Percentiles rank a stretch among this genome's conserved stretches.
These are phyloP conservation scores for Mucuna pruriens DNA, from an alignment of 306 rosid genomes.

Conservation along the genomic window DNA sequence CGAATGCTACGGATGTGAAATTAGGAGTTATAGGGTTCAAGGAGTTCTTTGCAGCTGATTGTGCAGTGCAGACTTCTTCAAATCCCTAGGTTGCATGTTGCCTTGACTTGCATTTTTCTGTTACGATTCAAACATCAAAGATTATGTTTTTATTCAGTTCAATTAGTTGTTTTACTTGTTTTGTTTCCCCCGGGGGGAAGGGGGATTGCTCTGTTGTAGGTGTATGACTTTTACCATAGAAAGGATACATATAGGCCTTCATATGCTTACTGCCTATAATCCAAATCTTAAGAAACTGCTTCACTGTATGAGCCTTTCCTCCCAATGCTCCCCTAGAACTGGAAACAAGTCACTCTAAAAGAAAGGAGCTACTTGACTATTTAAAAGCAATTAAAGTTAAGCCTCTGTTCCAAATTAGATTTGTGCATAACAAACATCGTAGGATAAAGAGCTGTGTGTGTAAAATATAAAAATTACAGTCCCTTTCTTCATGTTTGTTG, in stretches of 20 bases:
- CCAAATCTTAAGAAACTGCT: conserved; percentile 10
- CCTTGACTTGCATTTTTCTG: conserved; percentile 16
- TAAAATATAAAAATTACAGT: not conserved
- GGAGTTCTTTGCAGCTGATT: conserved; percentile 18
- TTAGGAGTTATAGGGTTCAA: conserved; percentile 19
- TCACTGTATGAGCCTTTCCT: not conserved
- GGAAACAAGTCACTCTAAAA: conserved; percentile 2
- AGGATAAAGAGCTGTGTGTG: not conserved
- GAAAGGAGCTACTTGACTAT: conserved; percentile 22
- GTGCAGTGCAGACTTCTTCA: not conserved
- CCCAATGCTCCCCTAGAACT: not conserved
- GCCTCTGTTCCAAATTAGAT: conserved; percentile 23
- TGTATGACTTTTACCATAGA: not conserved
- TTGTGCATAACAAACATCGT: not conserved
- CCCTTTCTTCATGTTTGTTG: conserved; percentile 26
- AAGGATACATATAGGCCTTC: not conserved
- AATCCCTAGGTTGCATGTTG: conserved; percentile 30
- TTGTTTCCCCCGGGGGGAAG: not conserved
- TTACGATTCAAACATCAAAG: not conserved
- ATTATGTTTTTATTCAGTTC: conserved; percentile 4
- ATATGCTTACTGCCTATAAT: not conserved
- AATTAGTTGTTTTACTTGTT: conserved; percentile 1
- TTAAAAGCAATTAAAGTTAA: conserved; percentile 25
- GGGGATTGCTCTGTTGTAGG: not conserved
- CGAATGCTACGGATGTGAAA: conserved; percentile 6